Evolutionary conservation across 352 stramenopile species (phyloP).

Genomic region (Peronospora tabacina): DNA sequence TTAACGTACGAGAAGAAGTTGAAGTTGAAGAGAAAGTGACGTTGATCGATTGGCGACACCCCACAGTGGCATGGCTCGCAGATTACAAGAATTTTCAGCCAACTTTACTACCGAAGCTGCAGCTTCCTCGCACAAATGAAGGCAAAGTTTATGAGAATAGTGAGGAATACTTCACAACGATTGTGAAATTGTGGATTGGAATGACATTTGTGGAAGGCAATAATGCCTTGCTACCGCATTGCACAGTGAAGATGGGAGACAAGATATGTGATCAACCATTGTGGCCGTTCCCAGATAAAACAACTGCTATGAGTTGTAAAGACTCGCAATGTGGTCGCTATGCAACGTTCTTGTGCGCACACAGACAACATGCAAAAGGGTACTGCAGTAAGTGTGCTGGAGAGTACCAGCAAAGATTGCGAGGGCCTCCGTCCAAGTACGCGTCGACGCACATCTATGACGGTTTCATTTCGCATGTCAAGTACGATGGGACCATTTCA

Average conservation of each 20-base stretch:
- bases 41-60: slow-evolving; percentile 44
- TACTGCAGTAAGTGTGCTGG: slow-evolving; percentile 53
- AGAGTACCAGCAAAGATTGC: slow-evolving; percentile 42
- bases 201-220: slow-evolving; percentile 87
- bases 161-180: slow-evolving; percentile 73
- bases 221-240: slow-evolving; percentile 72
- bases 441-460: slow-evolving; percentile 84
- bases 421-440: slow-evolving; percentile 41
- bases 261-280: slow-evolving; percentile 63
- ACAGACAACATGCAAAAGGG: slow-evolving; percentile 44
- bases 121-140: slow-evolving; percentile 29
- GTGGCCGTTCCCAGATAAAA: slow-evolving; percentile 41
- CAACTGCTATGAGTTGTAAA: slow-evolving; percentile 30
- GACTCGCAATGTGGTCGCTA: slow-evolving; percentile 39
- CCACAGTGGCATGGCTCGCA: slow-evolving; percentile 63
- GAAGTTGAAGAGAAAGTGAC: neutral
- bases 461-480: slow-evolving; percentile 35
- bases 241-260: slow-evolving; percentile 40
- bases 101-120: slow-evolving; percentile 58
- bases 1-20: slow-evolving; percentile 6
- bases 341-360: slow-evolving; percentile 56
- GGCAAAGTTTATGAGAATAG: slow-evolving; percentile 60
- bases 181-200: slow-evolving; percentile 69
- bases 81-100: slow-evolving; percentile 70
- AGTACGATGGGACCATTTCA: slow-evolving; percentile 57